These are phyloP conservation scores for Poa pratensis DNA, from an alignment of 176 grass and related monocot species.

Conservation along the genomic window DNA sequence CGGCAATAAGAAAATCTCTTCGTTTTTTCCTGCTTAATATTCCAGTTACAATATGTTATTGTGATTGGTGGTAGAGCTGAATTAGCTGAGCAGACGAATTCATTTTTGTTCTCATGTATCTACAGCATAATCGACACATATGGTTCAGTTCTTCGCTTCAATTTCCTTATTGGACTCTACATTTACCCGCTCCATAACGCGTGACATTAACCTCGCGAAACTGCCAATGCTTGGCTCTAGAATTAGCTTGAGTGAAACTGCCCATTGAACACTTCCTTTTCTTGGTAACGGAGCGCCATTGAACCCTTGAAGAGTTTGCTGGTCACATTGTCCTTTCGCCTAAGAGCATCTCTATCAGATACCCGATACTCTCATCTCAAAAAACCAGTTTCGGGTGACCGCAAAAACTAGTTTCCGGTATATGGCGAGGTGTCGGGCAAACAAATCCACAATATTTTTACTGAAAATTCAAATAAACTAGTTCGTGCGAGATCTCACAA, in stretches of 20 bases:
- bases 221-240: conserved; percentile 7
- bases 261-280: neutral
- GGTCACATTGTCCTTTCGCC: no score
- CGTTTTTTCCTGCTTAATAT: neutral
- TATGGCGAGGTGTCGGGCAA: no score
- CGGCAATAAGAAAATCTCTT: neutral
- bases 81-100: conserved; percentile 37
- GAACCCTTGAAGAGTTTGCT: no score
- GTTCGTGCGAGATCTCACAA: no score
- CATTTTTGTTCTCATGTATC: conserved; percentile 39
- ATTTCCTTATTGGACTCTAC: neutral
- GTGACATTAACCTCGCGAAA: neutral
- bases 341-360: no score
- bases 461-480: no score
- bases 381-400: no score
- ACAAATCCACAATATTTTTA: no score
- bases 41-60: neutral
- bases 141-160: neutral
- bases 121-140: conserved; percentile 4
- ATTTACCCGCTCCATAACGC: no score
- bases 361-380: no score
- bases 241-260: neutral
- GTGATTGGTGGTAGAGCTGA: conserved; percentile 14
- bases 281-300: no score
- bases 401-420: no score